Evolutionary conservation across 768 basidiomycete species (phyloP).

Genomic region (Termitomyces sp.): DNA sequence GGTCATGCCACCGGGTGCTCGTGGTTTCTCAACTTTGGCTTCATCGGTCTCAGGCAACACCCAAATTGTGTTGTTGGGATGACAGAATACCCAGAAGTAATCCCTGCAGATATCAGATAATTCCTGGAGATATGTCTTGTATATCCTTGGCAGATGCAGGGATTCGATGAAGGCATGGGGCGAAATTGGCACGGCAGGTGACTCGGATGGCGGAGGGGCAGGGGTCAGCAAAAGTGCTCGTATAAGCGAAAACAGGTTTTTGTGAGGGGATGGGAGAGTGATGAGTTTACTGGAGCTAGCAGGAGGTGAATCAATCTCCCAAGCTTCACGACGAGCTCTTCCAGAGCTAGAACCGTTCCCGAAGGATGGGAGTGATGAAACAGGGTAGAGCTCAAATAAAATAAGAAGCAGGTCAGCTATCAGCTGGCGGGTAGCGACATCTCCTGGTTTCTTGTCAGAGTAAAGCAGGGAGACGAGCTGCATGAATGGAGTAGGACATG

Average conservation of each 20-base stretch:
- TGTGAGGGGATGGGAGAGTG: slow-evolving; percentile 72
- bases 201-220: slow-evolving; percentile 64
- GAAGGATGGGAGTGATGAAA: slow-evolving; percentile 59
- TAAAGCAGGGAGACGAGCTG: slow-evolving; percentile 84
- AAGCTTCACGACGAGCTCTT: slow-evolving; percentile 46
- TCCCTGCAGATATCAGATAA: slow-evolving; percentile 90
- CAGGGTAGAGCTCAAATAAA: slow-evolving; percentile 87
- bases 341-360: slow-evolving; percentile 26
- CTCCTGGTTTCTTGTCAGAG: slow-evolving; percentile 98
- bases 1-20: slow-evolving; percentile 97
- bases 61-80: slow-evolving; percentile 93
- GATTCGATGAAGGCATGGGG: slow-evolving; percentile 82
- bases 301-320: slow-evolving; percentile 48
- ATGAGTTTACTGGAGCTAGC: slow-evolving; percentile 49
- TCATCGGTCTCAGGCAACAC: slow-evolving; percentile 80
- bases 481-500: slow-evolving; percentile 83
- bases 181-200: slow-evolving; percentile 57
- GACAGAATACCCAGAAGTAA: slow-evolving; percentile 97
- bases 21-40: slow-evolving; percentile 80
- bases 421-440: slow-evolving; percentile 84
- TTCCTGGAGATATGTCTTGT: slow-evolving; percentile 80
- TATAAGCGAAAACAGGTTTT: slow-evolving; percentile 69
- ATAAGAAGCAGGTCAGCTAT: slow-evolving; percentile 86
- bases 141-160: slow-evolving; percentile 67
- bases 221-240: slow-evolving; percentile 74